Conservation (phyloP, 371 early-diverging fungal species). For the Cokeromyces recurvatus region DNA sequence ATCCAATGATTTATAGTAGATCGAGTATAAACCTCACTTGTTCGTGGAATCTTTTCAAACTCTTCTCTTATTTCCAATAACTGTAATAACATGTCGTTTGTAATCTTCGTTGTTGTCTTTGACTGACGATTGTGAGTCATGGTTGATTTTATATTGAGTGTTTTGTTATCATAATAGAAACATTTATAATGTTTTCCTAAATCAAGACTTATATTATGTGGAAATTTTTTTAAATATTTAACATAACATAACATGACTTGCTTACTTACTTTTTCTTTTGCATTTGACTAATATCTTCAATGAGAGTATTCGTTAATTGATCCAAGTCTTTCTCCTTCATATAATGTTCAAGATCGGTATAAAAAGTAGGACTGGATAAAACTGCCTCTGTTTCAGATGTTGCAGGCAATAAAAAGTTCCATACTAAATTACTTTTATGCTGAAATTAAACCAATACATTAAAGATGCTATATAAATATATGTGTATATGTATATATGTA, state of each 20-base stretch:
- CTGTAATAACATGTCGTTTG: constrained; percentile 43
- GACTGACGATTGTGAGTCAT: background rate
- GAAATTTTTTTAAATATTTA: too few relatives aligned
- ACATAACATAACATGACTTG: too few relatives aligned
- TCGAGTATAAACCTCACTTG: constrained; percentile 57
- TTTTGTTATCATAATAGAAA: constrained; percentile 42
- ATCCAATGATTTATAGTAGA: constrained; percentile 61
- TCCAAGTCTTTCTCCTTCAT: constrained; percentile 24
- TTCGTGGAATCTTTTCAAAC: constrained; percentile 47
- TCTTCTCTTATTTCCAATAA: constrained; percentile 52
- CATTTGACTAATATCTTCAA: constrained; percentile 15
- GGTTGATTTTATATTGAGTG: constrained; percentile 37
- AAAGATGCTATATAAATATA: too few relatives aligned
- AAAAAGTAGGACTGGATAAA: constrained; percentile 21
- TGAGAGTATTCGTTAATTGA: constrained; percentile 10
- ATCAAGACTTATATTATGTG: too few relatives aligned
- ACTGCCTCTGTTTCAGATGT: constrained; percentile 21
- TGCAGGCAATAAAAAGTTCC: constrained; percentile 35
- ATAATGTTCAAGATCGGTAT: constrained; percentile 20
- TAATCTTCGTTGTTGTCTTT: constrained; percentile 19
- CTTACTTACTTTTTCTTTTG: constrained; percentile 41
- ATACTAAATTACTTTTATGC: constrained; percentile 33
- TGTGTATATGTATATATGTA: too few relatives aligned
- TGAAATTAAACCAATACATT: too few relatives aligned
- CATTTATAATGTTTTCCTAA: constrained; percentile 38